phyloP scores from a whole-genome alignment of 2,329 filamentous ascomycete species.

The Penicillium sp. region DNA sequence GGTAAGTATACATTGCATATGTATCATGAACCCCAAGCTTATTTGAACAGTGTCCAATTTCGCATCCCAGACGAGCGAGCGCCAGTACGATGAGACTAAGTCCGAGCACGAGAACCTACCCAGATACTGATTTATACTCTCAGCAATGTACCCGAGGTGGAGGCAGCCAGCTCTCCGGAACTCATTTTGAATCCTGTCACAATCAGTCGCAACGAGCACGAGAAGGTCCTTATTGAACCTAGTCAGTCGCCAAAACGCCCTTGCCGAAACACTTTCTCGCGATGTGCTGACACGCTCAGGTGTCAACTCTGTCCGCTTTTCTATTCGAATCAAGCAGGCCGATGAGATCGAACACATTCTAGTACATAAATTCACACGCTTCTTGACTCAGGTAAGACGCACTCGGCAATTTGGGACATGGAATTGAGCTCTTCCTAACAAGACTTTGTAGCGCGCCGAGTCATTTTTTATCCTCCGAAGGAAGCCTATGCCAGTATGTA shows the following conservation, averaged over 20 bases:
- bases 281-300: conserved; percentile 27
- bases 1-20: neutral
- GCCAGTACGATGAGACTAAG: conserved; percentile 41
- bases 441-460: conserved; percentile 53
- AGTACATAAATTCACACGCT: conserved; percentile 96
- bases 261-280: neutral
- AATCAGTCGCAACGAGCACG: conserved; percentile 92
- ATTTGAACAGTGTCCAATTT: conserved; percentile 71
- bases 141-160: conserved; percentile 88
- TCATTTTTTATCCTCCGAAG: conserved; percentile 93
- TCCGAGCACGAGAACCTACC: neutral
- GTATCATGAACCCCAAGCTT: neutral
- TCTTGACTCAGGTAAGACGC: conserved; percentile 76
- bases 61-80: conserved; percentile 90
- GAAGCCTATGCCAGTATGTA: conserved; percentile 81
- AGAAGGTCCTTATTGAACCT: conserved; percentile 64
- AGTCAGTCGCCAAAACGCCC: conserved; percentile 54
- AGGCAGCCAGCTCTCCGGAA: conserved; percentile 87
- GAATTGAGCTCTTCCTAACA: neutral
- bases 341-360: conserved; percentile 95
- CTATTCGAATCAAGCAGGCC: conserved; percentile 98
- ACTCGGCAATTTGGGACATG: neutral
- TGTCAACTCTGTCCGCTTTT: conserved; percentile 93
- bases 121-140: neutral
- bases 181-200: conserved; percentile 86